Conservation (phyloP, 2,329 filamentous ascomycete genomes). For the Pochonia chlamydosporia region DNA sequence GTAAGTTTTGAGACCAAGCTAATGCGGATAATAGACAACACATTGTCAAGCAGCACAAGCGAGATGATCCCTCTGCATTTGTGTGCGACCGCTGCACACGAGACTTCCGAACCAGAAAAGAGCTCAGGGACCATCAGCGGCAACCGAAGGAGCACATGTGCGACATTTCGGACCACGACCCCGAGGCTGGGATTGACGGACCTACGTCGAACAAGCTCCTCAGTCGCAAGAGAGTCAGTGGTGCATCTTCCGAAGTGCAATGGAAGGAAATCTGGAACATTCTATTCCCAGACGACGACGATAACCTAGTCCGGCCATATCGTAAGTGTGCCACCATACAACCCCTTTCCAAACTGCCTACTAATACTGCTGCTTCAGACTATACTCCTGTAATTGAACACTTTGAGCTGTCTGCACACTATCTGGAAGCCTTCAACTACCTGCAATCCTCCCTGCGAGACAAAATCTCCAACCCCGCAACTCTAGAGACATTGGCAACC, state of each 20-base stretch:
- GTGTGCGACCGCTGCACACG: constrained; percentile 35
- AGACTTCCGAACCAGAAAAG: constrained; percentile 31
- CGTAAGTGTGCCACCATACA: constrained; percentile 15
- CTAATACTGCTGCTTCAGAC: constrained; percentile 18
- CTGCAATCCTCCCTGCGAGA: constrained; percentile 28
- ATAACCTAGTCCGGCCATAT: constrained; percentile 22
- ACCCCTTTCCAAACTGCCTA: neutral
- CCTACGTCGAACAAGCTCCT: constrained; percentile 33
- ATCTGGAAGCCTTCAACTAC: constrained; percentile 26
- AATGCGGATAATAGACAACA: constrained; percentile 27
- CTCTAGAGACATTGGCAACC: constrained; percentile 31
- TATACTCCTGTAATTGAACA: constrained; percentile 36
- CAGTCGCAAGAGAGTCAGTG: constrained; percentile 32
- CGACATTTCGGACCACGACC: constrained; percentile 33
- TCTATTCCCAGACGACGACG: constrained; percentile 34
- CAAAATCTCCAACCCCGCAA: constrained; percentile 31
- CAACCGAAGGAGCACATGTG: constrained; percentile 36
- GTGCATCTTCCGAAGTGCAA: constrained; percentile 30
- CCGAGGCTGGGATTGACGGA: constrained; percentile 34
- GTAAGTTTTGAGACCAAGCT: neutral
- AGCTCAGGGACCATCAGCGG: constrained; percentile 33
- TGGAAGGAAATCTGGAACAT: constrained; percentile 38
- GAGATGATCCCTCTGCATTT: constrained; percentile 33
- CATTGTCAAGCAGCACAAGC: constrained; percentile 37
- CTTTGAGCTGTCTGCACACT: constrained; percentile 30